Conservation (phyloP, 2,329 filamentous ascomycete species). For the Cercospora brassicicola region DNA sequence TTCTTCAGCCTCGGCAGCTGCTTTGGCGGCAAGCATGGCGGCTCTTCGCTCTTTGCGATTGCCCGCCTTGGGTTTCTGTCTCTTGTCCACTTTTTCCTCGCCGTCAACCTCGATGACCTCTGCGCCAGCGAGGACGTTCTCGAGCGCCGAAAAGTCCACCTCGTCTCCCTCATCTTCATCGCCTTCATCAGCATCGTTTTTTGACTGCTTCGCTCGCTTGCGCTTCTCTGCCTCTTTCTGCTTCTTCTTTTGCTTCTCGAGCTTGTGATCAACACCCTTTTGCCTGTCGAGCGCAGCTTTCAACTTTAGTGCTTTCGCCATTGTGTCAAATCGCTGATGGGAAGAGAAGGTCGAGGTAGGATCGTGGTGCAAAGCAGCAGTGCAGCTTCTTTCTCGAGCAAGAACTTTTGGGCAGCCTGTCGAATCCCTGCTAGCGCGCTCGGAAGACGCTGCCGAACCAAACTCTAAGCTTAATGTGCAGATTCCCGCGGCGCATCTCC, state of each 20-base stretch:
- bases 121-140: constrained; percentile 33
- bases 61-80: constrained; percentile 22
- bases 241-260: constrained; percentile 59
- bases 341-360: not conserved
- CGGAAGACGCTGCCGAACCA: not conserved
- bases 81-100: constrained; percentile 5
- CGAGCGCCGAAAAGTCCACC: constrained; percentile 33
- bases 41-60: constrained; percentile 20
- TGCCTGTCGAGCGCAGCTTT: constrained; percentile 59
- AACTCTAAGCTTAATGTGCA: not conserved
- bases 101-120: constrained; percentile 30
- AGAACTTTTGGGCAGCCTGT: constrained; percentile 9
- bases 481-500: not conserved
- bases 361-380: not conserved
- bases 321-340: constrained; percentile 23
- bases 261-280: constrained; percentile 66
- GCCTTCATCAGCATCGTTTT: constrained; percentile 52
- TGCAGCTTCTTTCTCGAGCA: constrained; percentile 7
- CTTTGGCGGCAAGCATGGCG: constrained; percentile 17
- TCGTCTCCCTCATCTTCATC: constrained; percentile 39
- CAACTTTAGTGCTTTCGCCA: constrained; percentile 58
- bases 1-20: constrained; percentile 22
- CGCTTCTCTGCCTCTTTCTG: constrained; percentile 59
- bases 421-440: constrained; percentile 3
- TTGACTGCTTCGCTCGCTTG: constrained; percentile 40